Conservation (phyloP, 257 asterid species). For the Pogostemon cablin region DNA sequence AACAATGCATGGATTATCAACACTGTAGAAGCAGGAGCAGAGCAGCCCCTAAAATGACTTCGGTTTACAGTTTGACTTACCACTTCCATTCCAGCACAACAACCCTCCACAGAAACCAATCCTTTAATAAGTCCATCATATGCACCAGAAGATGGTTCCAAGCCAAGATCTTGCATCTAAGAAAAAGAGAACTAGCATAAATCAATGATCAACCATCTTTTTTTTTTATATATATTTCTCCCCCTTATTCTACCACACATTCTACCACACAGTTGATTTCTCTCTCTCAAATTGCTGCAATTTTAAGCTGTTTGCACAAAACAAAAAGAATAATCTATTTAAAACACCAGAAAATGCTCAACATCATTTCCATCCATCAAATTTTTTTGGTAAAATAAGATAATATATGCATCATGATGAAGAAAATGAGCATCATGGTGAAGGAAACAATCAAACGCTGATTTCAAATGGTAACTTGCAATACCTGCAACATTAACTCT, state of each 20-base stretch:
- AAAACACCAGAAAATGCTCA: not conserved
- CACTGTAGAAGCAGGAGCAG: not conserved
- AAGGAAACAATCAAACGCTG: too few species aligned
- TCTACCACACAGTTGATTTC: not conserved
- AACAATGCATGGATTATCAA: conserved; percentile 26
- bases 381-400: not conserved
- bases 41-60: conserved; percentile 28
- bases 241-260: not conserved
- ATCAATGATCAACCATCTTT: conserved; percentile 4
- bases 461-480: conserved; percentile 28
- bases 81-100: conserved; percentile 66
- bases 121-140: conserved; percentile 72
- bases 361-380: not conserved
- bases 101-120: conserved; percentile 55
- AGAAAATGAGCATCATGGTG: too few species aligned
- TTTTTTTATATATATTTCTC: not conserved
- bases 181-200: conserved; percentile 25
- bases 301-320: conserved; percentile 10
- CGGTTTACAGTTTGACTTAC: conserved; percentile 45
- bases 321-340: too few species aligned
- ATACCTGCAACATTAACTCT: conserved; percentile 76
- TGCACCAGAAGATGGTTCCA: conserved; percentile 63
- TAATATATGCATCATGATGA: not conserved
- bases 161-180: conserved; percentile 86
- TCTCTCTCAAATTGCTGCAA: not conserved